Percentiles rank a stretch among this genome's conserved stretches.
These are phyloP conservation scores for Phytophthora litchii DNA, from an alignment of 352 stramenopile species.

Conservation along the genomic window DNA sequence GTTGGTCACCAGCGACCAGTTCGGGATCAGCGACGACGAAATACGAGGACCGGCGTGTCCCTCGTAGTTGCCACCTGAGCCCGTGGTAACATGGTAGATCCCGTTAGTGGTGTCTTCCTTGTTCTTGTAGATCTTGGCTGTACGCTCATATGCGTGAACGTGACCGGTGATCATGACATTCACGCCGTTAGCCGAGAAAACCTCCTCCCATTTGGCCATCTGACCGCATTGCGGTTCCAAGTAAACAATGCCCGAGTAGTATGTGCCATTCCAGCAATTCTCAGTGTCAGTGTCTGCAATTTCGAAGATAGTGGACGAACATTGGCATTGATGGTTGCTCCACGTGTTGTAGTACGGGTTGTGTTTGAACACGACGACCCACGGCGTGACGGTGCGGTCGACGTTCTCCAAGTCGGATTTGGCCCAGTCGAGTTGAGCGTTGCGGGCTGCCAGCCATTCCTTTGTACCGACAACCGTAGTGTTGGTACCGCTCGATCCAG, in stretches of 20 bases:
- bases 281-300: conserved; percentile 37
- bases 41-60: conserved; percentile 47
- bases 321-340: conserved; percentile 61
- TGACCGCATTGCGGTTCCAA: conserved; percentile 52
- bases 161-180: conserved; percentile 55
- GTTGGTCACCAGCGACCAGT: conserved; percentile 47
- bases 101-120: conserved; percentile 43
- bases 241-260: conserved; percentile 42
- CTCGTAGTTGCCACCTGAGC: conserved; percentile 58
- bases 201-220: conserved; percentile 48
- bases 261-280: conserved; percentile 57
- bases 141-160: conserved; percentile 59
- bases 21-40: conserved; percentile 30
- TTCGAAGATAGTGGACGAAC: conserved; percentile 45
- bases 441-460: conserved; percentile 42
- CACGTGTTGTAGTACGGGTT: conserved; percentile 74
- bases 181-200: conserved; percentile 49
- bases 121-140: conserved; percentile 57
- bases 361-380: conserved; percentile 83
- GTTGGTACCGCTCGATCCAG: conserved; percentile 41
- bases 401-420: conserved; percentile 63
- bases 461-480: conserved; percentile 45
- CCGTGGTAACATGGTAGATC: conserved; percentile 55
- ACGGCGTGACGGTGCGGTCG: conserved; percentile 75
- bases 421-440: conserved; percentile 59